phyloP scores from a whole-genome alignment of 1,139 yeast genomes.

The Spencermartinsiella ligniputridi region DNA sequence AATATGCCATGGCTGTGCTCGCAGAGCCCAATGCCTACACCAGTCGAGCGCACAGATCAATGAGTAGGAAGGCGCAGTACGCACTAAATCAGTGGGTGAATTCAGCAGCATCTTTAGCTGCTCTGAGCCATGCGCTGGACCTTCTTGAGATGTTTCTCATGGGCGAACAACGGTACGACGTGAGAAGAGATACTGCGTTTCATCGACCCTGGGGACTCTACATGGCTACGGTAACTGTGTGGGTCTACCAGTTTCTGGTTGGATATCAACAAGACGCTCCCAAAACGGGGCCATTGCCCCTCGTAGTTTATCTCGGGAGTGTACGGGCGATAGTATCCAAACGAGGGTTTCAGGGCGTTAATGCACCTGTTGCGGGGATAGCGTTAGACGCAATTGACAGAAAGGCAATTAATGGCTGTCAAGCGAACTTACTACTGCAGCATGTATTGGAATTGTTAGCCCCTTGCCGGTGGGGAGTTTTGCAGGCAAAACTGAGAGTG shows the following conservation, averaged over 20 bases:
- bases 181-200: constrained; percentile 24
- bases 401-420: constrained; percentile 14
- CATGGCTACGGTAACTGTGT: constrained; percentile 22
- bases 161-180: constrained; percentile 23
- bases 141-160: constrained; percentile 25
- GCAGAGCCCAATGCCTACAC: constrained; percentile 5
- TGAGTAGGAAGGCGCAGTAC: constrained; percentile 4
- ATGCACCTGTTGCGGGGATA: constrained; percentile 5
- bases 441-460: constrained; percentile 17
- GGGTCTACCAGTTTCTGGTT: constrained; percentile 21
- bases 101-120: constrained; percentile 13
- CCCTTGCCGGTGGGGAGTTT: constrained; percentile 24
- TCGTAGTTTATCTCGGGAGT: constrained; percentile 15
- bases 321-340: constrained; percentile 17
- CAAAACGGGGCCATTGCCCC: neutral
- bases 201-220: constrained; percentile 27
- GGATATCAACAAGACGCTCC: neutral
- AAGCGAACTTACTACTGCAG: constrained; percentile 21
- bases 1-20: constrained; percentile 15
- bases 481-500: constrained; percentile 4
- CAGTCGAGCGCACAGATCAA: constrained; percentile 4
- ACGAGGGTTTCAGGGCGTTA: constrained; percentile 8
- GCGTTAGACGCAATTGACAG: constrained; percentile 6
- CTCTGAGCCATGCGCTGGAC: constrained; percentile 25
- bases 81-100: constrained; percentile 9